A percentile compares a stretch with the other conserved stretches of the same genome.
Conservation (phyloP, 352 stramenopile genomes). For the Phytophthora ramorum region DNA sequence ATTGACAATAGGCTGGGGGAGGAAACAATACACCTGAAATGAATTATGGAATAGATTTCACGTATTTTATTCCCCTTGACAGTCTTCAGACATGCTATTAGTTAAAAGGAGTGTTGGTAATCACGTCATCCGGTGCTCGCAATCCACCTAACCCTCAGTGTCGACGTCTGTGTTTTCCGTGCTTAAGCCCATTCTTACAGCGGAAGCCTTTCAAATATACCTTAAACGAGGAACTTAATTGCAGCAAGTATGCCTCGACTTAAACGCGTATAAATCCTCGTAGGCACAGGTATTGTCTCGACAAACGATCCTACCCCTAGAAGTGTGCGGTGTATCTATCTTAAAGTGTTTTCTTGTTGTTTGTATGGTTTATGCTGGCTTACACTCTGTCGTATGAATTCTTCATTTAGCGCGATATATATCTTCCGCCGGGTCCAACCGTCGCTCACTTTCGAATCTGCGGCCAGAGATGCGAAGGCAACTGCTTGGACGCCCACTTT, state of each 20-base stretch:
- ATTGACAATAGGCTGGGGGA: too few relatives aligned
- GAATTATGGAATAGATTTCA: too few relatives aligned
- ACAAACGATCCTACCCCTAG: conserved; percentile 3
- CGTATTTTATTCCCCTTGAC: too few relatives aligned
- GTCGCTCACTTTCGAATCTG: conserved; percentile 4
- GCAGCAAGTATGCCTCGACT: background rate
- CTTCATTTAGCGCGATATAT: background rate
- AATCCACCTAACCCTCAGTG: too few relatives aligned
- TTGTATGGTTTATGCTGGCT: conserved; percentile 13
- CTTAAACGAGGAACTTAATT: too few relatives aligned
- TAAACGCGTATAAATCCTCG: background rate
- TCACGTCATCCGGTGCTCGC: too few relatives aligned
- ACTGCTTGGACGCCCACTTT: background rate
- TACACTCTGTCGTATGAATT: background rate
- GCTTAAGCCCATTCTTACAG: too few relatives aligned
- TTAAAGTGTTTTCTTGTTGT: conserved; percentile 6
- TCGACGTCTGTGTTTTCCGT: too few relatives aligned
- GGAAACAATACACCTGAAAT: too few relatives aligned
- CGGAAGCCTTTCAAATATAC: too few relatives aligned
- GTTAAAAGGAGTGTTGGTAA: too few relatives aligned
- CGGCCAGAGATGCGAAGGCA: background rate
- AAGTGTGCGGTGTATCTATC: conserved; percentile 11
- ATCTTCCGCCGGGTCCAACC: background rate
- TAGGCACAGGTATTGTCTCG: conserved; percentile 4
- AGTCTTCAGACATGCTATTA: too few relatives aligned